Base-by-base conservation (phyloP, 2,329 filamentous ascomycete genomes). In the Dactylellina drechsleri region DNA sequence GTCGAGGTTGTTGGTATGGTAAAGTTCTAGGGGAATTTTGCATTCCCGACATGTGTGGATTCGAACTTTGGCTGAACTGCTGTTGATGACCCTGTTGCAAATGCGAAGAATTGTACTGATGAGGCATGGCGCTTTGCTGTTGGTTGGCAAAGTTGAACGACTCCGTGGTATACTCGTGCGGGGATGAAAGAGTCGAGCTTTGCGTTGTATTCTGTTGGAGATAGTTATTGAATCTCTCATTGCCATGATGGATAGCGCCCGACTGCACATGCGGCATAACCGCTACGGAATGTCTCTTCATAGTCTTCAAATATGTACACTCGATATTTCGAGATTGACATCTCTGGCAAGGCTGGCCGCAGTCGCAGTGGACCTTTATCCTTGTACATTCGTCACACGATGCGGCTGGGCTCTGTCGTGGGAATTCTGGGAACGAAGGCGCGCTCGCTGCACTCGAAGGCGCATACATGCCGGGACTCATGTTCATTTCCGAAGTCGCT, bases 351-450 rank as follows among this genome's bases (percentile, higher is more conserved):
- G 78, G 78, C 40, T 72, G 68, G n/a, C 73, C 70, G 52, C 77
- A 76, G 67, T 78, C 77, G 57, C 78, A 79, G 26, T 65, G 62
- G 36, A 77, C 66, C 54, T 79, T 78, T 49, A 77, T 61, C 57
- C 70, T 76, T n/a, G 77, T 70, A 31, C 78, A 79, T 57, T 77
- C 71, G 47, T 79, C 78, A 59, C 82, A 88, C 86, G 80, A 85
- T 84, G 77, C 89, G 86, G 78, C 83, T 83, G 77, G 85, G 83
- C 61, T 76, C 81, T 89, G 85, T 81, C 85, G 86, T 82, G 85
- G 84, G 82, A 89, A 84, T 78, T 86, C 86, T 79, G 87, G 87
- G 80, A 90, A 85, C 77, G 89, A 87, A 81, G 85, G 84, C 81
- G 89, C 81, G 52, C 84, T 84, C 18, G 74, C 59, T 16, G 73